Evolutionary conservation across 805 yeast species (phyloP), one percentile per base, ranked within the genome.

Genomic region (Saccharomycopsis malanga): DNA sequence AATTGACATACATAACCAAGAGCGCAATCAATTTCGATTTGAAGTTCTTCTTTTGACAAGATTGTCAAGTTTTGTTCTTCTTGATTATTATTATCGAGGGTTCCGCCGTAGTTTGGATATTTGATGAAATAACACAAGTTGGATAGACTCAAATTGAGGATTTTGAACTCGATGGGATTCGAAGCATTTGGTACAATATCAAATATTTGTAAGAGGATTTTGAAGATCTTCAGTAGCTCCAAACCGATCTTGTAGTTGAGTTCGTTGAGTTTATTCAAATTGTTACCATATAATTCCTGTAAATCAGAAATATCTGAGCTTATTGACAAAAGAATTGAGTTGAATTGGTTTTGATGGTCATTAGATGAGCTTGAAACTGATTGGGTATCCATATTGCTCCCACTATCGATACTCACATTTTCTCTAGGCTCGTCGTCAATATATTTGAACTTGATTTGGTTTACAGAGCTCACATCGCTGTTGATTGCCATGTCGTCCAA

Each of bases 1-100:
- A 76, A 55, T 25, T 72, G 72, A 2, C 72, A 63, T 3, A 72
- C 64, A 46, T 67, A 67, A 1, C 79, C 79, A 22, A 74, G 57
- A n/a, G 76, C 69, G 0, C 79, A 71, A 35, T 70, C 76, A 0
- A 70, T 63, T 40, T 68, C 67, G 9, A 62, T 63, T 17, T 71
- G 71, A 44, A 68, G 58, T 52, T 37, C 59, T 25, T 48, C 63
- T 53, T 6, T 63, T 54, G 50, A 65, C 10, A 44, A 15, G n/a
- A 50, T 24, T 17, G 30, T 30, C 6, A 48, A 21, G 14, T 45
- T 45, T 18, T 44, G 21, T 41, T 42, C 48, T 9, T 45, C 36
- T 7, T 36, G 32, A 25, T 35, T 44, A 7, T 27, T 4, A 3
- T 20, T 18, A 3, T 15, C 32, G n/a, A 39, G 29, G n/a, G 17